Percentiles rank a stretch among this genome's conserved stretches.
These are phyloP conservation scores for Nigrograna mackinnonii DNA, from an alignment of 2,329 filamentous ascomycete genomes.

Conservation along the genomic window DNA sequence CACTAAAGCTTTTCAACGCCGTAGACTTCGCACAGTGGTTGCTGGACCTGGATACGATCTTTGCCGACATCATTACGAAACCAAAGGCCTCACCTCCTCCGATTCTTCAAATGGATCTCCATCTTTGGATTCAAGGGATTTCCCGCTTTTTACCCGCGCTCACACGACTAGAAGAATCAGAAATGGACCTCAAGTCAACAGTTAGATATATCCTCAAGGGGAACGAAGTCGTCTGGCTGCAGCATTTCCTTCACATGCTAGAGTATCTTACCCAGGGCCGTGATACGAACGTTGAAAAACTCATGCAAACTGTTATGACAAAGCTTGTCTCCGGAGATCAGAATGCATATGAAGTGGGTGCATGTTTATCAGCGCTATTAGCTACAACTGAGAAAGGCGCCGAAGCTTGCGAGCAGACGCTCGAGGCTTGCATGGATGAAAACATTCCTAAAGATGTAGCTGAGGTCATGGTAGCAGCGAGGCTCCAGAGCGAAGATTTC, in stretches of 20 bases:
- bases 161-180: constrained; percentile 18
- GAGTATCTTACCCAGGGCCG: background rate
- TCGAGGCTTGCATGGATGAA: constrained; percentile 11
- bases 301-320: constrained; percentile 23
- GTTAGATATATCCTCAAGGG: constrained; percentile 19
- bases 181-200: constrained; percentile 8
- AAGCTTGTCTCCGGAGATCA: constrained; percentile 8
- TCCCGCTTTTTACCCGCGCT: constrained; percentile 15
- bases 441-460: constrained; percentile 17
- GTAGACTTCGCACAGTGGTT: constrained; percentile 14
- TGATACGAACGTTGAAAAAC: no score
- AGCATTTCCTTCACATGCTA: constrained; percentile 8
- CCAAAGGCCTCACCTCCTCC: constrained; percentile 10
- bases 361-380: constrained; percentile 14
- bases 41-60: constrained; percentile 19
- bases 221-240: constrained; percentile 10
- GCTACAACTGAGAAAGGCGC: constrained; percentile 14
- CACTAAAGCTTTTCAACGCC: constrained; percentile 16
- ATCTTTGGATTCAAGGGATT: constrained; percentile 14
- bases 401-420: constrained; percentile 24
- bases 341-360: constrained; percentile 17
- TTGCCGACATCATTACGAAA: constrained; percentile 11
- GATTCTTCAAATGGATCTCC: constrained; percentile 11
- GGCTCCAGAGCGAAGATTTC: constrained; percentile 19
- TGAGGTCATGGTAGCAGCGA: constrained; percentile 30